Conservation (phyloP, 169 alveolate genomes). For the Cryptosporidium canis region DNA sequence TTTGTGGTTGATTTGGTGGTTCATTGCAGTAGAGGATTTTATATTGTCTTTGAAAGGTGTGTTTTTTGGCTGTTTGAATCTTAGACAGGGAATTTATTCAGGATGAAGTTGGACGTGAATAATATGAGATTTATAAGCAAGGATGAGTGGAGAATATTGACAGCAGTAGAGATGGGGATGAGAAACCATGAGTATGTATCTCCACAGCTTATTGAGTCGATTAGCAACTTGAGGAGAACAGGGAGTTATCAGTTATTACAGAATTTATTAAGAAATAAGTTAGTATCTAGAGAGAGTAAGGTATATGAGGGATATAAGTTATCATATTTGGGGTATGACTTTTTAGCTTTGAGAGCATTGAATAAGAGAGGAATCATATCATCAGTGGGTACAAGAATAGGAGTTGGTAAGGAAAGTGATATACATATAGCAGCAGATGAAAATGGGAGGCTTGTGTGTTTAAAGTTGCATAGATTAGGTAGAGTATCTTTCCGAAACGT, state of each 20-base stretch:
- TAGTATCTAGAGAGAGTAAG: constrained; percentile 91
- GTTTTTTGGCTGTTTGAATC: neutral
- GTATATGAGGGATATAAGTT: constrained; percentile 97
- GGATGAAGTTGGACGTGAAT: constrained; percentile 75
- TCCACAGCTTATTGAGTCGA: constrained; percentile 92
- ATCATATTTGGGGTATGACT: constrained; percentile 98
- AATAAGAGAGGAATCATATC: constrained; percentile 92
- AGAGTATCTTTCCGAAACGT: constrained; percentile 97
- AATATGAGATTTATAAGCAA: constrained; percentile 82
- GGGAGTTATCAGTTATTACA: constrained; percentile 86
- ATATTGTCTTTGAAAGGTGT: neutral
- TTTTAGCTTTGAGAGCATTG: constrained; percentile 95
- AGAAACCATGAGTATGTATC: constrained; percentile 98
- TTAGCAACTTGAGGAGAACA: constrained; percentile 93
- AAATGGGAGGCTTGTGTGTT: constrained; percentile 88
- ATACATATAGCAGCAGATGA: constrained; percentile 93
- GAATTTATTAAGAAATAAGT: constrained; percentile 90
- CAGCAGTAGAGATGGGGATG: constrained; percentile 99
- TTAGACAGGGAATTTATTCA: neutral
- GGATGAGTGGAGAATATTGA: constrained; percentile 91
- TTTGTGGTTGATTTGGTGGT: no score
- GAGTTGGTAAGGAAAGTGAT: constrained; percentile 99
- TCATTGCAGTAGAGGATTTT: no score
- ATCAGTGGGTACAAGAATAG: constrained; percentile 92
- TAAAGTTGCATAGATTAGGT: constrained; percentile 95